Conservation (phyloP, 169 alveolate genomes). For the Eimeria acervulina region DNA sequence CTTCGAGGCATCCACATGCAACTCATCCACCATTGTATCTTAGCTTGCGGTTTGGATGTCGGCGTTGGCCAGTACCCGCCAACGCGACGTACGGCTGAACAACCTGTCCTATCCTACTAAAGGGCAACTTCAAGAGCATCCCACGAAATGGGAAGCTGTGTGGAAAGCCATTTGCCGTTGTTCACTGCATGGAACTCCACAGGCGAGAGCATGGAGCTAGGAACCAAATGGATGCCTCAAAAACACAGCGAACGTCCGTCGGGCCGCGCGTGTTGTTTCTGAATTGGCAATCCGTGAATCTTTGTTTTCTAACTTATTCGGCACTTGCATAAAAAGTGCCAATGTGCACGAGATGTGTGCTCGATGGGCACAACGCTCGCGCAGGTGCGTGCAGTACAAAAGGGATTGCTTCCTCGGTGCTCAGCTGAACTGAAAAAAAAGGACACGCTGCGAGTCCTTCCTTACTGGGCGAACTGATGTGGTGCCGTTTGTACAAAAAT, state of each 20-base stretch:
- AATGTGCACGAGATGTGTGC: neutral
- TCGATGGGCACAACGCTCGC: neutral
- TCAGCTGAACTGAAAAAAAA: slow-evolving; percentile 55
- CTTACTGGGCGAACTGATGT: neutral
- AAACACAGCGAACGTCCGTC: neutral
- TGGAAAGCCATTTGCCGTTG: neutral
- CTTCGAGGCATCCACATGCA: neutral
- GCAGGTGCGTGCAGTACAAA: neutral
- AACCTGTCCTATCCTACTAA: neutral
- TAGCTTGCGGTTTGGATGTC: neutral
- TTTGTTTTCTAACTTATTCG: neutral
- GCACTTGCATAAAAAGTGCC: neutral
- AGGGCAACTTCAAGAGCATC: neutral
- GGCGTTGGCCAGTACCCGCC: neutral
- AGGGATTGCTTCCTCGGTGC: slow-evolving; percentile 1
- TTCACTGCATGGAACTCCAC: neutral
- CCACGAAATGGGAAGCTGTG: neutral
- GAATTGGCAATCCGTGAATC: neutral
- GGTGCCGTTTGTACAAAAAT: neutral
- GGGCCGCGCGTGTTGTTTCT: neutral
- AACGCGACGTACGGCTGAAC: neutral
- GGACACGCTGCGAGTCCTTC: neutral
- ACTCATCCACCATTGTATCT: neutral
- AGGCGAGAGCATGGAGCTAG: neutral
- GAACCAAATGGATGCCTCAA: neutral